phyloP scores from a whole-genome alignment of 495 filamentous ascomycete species.

The Hyaloscypha bicolor region DNA sequence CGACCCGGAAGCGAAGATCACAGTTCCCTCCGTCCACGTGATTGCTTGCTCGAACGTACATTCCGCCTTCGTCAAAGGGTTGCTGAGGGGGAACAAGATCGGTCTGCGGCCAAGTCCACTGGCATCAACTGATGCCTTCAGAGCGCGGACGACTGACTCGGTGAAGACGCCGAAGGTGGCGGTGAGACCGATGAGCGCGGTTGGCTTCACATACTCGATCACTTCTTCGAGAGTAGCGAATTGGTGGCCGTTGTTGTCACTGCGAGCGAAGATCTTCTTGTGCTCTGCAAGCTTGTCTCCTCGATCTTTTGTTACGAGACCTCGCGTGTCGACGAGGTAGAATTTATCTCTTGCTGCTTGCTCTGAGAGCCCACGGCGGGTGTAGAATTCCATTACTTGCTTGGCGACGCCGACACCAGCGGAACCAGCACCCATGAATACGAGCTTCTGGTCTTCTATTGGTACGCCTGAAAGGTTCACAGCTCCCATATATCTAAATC shows the following conservation, averaged over 20 bases:
- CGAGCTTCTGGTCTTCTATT: constrained; percentile 86
- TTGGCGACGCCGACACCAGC: constrained; percentile 97
- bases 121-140: constrained; percentile 63
- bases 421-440: constrained; percentile 95
- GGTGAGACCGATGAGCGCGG: constrained; percentile 90
- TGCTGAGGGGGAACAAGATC: constrained; percentile 92
- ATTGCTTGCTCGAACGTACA: constrained; percentile 95
- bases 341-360: constrained; percentile 88
- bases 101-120: constrained; percentile 77
- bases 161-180: constrained; percentile 96
- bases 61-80: constrained; percentile 93
- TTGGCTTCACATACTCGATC: constrained; percentile 90
- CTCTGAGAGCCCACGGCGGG: constrained; percentile 90
- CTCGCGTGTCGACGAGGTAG: constrained; percentile 97
- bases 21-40: constrained; percentile 83
- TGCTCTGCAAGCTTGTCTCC: constrained; percentile 94
- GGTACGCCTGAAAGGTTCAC: constrained; percentile 87
- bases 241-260: constrained; percentile 90
- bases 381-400: constrained; percentile 95
- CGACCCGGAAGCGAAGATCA: constrained; percentile 92
- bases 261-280: constrained; percentile 95
- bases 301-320: constrained; percentile 90
- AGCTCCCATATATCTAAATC: constrained; percentile 76
- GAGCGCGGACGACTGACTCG: constrained; percentile 78
- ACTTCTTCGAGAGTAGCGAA: constrained; percentile 88